Evolutionary conservation across 2,329 filamentous ascomycete genomes (phyloP).

Genomic region (Exutisphaerella laricina): DNA sequence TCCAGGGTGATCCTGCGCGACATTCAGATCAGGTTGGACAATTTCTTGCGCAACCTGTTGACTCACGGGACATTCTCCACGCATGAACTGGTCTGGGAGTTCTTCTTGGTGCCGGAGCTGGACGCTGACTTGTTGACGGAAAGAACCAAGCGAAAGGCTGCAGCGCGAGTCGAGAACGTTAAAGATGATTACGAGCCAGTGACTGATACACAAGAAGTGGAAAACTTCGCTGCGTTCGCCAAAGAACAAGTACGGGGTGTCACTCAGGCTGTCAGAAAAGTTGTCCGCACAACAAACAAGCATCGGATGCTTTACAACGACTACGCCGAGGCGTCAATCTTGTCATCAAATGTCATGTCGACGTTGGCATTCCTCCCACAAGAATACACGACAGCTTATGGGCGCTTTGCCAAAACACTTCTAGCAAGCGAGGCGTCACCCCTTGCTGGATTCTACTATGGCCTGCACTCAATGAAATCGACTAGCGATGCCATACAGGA

Average conservation of each 20-base stretch:
- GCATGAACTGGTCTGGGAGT: constrained; percentile 98
- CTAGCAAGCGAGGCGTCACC: constrained; percentile 67
- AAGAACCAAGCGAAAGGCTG: constrained; percentile 78
- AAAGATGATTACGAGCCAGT: constrained; percentile 84
- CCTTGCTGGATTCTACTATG: constrained; percentile 65
- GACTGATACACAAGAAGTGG: constrained; percentile 68
- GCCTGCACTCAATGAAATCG: constrained; percentile 72
- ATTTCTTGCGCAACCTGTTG: constrained; percentile 80
- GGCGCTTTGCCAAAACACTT: constrained; percentile 63
- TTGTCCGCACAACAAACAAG: constrained; percentile 72
- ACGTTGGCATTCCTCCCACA: constrained; percentile 62
- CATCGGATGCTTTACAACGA: constrained; percentile 62
- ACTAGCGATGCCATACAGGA: constrained; percentile 76
- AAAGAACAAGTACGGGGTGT: constrained; percentile 82
- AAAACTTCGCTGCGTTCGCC: constrained; percentile 86
- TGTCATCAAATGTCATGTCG: constrained; percentile 48
- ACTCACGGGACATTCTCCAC: constrained; percentile 87
- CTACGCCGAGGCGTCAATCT: constrained; percentile 59
- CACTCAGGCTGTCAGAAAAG: constrained; percentile 74
- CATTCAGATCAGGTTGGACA: constrained; percentile 78
- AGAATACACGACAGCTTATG: constrained; percentile 63
- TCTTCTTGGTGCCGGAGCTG: constrained; percentile 93
- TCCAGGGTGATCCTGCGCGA: constrained; percentile 82
- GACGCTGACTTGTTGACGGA: constrained; percentile 86
- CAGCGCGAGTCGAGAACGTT: constrained; percentile 74